Evolutionary conservation across 257 asterid species (phyloP).

Genomic region (Solanum bulbocastanum): DNA sequence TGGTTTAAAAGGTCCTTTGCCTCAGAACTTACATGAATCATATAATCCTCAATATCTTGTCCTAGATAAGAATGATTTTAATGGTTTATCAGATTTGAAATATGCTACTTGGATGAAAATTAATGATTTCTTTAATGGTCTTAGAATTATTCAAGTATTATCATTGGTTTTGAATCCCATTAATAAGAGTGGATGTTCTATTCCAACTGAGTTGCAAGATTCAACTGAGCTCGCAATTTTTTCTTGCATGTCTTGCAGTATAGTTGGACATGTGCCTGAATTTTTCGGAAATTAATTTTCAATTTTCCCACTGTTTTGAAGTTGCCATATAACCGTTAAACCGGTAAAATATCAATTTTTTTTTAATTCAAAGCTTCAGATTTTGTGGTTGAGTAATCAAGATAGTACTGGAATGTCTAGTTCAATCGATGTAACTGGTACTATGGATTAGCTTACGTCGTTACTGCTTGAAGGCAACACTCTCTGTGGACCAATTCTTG

Average conservation of each 20-base stretch:
- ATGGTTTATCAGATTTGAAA: slow-evolving; percentile 43
- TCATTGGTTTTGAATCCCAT: no score
- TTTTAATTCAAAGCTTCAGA: slow-evolving; percentile 42
- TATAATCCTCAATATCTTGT: no score
- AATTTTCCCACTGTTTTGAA: slow-evolving; percentile 31
- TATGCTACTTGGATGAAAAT: slow-evolving; percentile 12
- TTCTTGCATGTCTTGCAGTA: slow-evolving; percentile 1
- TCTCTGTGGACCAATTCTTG: no score
- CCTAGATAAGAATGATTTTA: slow-evolving; percentile 35
- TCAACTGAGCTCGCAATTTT: slow-evolving; percentile 47
- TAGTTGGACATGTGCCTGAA: slow-evolving; percentile 42
- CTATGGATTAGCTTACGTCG: no score
- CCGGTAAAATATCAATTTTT: slow-evolving; percentile 34
- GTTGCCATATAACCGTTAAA: slow-evolving; percentile 41
- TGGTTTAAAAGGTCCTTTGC: slow-evolving; percentile 53
- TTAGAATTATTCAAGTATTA: no score
- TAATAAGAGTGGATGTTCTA: no score
- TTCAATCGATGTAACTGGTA: no score
- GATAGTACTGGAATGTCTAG: slow-evolving; percentile 25
- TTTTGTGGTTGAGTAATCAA: slow-evolving; percentile 62
- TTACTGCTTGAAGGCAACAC: no score
- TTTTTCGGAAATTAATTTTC: slow-evolving; percentile 42
- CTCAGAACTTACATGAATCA: slow-evolving; percentile 39
- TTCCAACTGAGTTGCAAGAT: slow-evolving; percentile 13
- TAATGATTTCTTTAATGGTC: no score